Conservation (phyloP, 2,329 filamentous ascomycete genomes). For the Fusarium bactridioides region DNA sequence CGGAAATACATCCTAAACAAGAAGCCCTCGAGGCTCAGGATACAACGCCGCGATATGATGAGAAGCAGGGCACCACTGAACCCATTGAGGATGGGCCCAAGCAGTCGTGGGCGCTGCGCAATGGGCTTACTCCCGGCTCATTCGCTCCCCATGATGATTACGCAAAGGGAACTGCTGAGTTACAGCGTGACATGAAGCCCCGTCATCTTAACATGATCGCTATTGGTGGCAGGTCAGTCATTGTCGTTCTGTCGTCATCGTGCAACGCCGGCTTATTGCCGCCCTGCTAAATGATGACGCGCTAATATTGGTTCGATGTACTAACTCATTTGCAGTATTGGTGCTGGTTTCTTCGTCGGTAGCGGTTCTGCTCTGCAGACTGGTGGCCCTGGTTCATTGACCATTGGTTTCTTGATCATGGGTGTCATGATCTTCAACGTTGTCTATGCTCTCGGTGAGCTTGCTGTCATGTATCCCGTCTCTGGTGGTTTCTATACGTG, state of each 20-base stretch:
- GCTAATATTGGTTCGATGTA: neutral
- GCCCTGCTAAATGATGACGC: neutral
- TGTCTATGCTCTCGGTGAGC: conserved; percentile 68
- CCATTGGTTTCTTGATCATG: conserved; percentile 62
- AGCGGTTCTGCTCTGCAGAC: conserved; percentile 54
- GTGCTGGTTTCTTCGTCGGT: conserved; percentile 69
- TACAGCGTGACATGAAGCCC: conserved; percentile 40
- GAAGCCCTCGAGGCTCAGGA: conserved; percentile 27
- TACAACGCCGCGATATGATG: conserved; percentile 19
- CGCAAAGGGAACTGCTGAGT: conserved; percentile 31
- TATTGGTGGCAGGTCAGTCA: conserved; percentile 39
- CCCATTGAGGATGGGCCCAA: neutral
- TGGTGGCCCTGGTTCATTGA: conserved; percentile 49
- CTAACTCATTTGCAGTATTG: conserved; percentile 49
- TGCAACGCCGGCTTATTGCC: conserved; percentile 12
- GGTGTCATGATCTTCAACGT: conserved; percentile 69
- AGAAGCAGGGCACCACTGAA: conserved; percentile 28
- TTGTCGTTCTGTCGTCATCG: neutral
- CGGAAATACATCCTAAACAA: conserved; percentile 25
- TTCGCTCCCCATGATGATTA: conserved; percentile 37
- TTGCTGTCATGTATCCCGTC: conserved; percentile 48
- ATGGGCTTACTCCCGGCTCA: conserved; percentile 37
- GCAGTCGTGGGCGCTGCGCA: conserved; percentile 39
- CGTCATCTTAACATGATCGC: conserved; percentile 43
- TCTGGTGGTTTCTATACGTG: conserved; percentile 65